Conservation (phyloP, 2,329 filamentous ascomycete genomes). For the Alternaria gansuensis region DNA sequence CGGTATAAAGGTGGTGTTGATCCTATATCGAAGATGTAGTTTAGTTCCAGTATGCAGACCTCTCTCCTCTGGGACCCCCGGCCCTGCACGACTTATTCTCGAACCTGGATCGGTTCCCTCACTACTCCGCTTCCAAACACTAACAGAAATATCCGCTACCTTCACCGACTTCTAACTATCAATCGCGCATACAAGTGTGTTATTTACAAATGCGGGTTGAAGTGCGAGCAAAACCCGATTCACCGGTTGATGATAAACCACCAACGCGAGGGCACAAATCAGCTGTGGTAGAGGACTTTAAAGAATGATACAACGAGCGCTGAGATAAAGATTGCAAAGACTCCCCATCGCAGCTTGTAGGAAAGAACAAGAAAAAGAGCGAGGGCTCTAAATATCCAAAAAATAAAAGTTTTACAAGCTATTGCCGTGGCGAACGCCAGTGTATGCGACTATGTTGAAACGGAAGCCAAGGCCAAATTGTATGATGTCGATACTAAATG, state of each 20-base stretch:
- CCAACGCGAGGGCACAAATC: constrained; percentile 21
- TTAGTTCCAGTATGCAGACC: neutral
- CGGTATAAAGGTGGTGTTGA: neutral
- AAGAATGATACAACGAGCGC: neutral
- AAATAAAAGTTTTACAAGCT: neutral
- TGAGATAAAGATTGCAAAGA: constrained; percentile 4
- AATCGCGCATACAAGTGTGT: neutral
- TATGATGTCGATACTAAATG: neutral
- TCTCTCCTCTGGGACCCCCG: neutral
- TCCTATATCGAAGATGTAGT: neutral
- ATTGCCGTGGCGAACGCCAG: neutral
- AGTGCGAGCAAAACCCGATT: neutral
- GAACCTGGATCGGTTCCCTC: neutral
- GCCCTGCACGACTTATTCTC: neutral
- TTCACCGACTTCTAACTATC: neutral
- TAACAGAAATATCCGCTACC: neutral
- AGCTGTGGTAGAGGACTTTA: constrained; percentile 7
- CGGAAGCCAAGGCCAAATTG: neutral
- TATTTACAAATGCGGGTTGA: neutral
- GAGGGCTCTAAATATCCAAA: neutral
- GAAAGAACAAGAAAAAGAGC: neutral
- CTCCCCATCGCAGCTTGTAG: neutral
- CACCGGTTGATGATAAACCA: constrained; percentile 17
- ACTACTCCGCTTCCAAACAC: neutral
- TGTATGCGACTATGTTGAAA: neutral